Percentiles rank a stretch among this genome's conserved stretches.
phyloP scores from a whole-genome alignment of 1,284 basidiomycete species.

The Bjerkandera adusta region DNA sequence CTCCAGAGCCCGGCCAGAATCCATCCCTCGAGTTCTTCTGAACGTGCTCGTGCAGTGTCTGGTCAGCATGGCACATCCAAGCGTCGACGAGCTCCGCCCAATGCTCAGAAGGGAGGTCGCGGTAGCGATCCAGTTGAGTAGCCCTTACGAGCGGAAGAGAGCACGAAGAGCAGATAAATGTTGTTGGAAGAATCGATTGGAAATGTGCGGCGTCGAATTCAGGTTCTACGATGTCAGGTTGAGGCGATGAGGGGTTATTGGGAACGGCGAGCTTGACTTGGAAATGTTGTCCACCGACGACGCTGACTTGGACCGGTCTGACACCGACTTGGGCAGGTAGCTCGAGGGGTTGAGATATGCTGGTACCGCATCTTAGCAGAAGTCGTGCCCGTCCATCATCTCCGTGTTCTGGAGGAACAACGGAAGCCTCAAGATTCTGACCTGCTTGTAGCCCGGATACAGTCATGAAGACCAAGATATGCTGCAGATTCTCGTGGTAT shows the following conservation, averaged over 20 bases:
- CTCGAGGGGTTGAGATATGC: conserved; percentile 54
- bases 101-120: conserved; percentile 90
- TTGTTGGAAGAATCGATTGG: conserved; percentile 46
- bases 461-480: conserved; percentile 68
- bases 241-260: conserved; percentile 27
- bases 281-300: conserved; percentile 35
- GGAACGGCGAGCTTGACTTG: conserved; percentile 62
- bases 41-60: conserved; percentile 73
- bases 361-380: conserved; percentile 56
- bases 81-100: conserved; percentile 97
- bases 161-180: conserved; percentile 72
- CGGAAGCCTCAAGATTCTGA: conserved; percentile 58
- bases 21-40: conserved; percentile 62
- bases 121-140: conserved; percentile 51
- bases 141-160: conserved; percentile 68
- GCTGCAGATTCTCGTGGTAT: conserved; percentile 78
- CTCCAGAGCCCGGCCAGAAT: conserved; percentile 74
- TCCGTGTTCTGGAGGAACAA: conserved; percentile 47
- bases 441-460: conserved; percentile 45
- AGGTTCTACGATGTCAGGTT: conserved; percentile 31
- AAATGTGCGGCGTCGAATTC: conserved; percentile 72
- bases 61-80: conserved; percentile 97
- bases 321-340: conserved; percentile 64
- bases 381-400: conserved; percentile 49
- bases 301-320: conserved; percentile 59